Conservation (phyloP, 75 land plant species). For the Ceratopteris richardii region DNA sequence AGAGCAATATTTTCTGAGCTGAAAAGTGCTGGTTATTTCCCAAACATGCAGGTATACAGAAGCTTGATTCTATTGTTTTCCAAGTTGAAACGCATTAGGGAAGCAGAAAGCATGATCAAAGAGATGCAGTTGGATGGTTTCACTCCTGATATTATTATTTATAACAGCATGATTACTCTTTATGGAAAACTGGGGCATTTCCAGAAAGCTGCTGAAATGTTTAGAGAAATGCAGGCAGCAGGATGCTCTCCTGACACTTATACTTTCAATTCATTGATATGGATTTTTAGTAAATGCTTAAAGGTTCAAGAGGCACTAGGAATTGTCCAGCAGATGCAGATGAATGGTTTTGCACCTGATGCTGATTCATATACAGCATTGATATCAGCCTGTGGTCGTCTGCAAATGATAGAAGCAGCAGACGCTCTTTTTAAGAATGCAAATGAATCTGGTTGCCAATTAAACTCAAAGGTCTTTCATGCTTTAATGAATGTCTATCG, state of each 20-base stretch:
- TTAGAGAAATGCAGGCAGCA: slow-evolving; percentile 37
- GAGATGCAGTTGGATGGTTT: slow-evolving; percentile 84
- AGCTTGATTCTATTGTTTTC: slow-evolving; percentile 46
- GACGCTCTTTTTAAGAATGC: slow-evolving; percentile 54
- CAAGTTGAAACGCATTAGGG: slow-evolving; percentile 39
- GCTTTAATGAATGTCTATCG: slow-evolving; percentile 81
- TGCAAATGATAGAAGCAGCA: slow-evolving; percentile 47
- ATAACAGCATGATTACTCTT: slow-evolving; percentile 54
- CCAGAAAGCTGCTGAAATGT: slow-evolving; percentile 40
- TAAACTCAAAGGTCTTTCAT: slow-evolving; percentile 69
- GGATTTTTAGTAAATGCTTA: slow-evolving; percentile 63
- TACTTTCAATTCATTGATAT: slow-evolving; percentile 58
- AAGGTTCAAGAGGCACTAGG: slow-evolving; percentile 66
- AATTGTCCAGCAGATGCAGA: slow-evolving; percentile 55
- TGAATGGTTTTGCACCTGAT: slow-evolving; percentile 43
- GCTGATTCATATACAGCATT: slow-evolving; percentile 59
- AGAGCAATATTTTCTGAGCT: slow-evolving; percentile 69
- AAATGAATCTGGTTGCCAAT: slow-evolving; percentile 33
- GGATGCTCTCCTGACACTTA: slow-evolving; percentile 51
- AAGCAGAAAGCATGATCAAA: slow-evolving; percentile 58
- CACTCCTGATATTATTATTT: slow-evolving; percentile 58
- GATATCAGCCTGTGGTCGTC: slow-evolving; percentile 56
- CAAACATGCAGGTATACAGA: slow-evolving; percentile 69
- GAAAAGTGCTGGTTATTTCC: slow-evolving; percentile 71
- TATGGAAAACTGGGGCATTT: slow-evolving; percentile 49